Evolutionary conservation across 768 basidiomycete species (phyloP), one percentile per base, ranked within the genome.

Genomic region (Chalciporus sphaerocephalus): DNA sequence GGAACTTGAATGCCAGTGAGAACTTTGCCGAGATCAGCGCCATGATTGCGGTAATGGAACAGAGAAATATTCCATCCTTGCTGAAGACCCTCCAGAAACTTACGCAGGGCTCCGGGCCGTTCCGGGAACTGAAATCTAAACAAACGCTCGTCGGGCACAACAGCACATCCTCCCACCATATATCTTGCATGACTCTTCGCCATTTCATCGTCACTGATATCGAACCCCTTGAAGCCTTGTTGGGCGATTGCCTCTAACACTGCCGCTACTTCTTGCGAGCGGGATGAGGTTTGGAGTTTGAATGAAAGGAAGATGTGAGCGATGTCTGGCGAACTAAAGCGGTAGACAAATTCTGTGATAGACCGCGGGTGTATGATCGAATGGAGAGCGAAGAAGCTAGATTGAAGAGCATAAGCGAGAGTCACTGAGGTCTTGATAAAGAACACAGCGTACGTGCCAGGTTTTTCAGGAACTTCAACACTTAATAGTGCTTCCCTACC

Each of bases 91-190:
- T 83, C 73, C 48, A 99, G 73, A 73, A 98, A 99, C 54, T 87
- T 90, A 34, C 89, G 81, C 46, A 99, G 71, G 4, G 95, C 96
- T 2, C 84, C 86, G 0, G 92, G 94, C 42, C 96, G 73, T 65
- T 99, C 96, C 1, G 96, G 96, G 64, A 99, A 99, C 63, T 95
- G 94, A 61, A 99, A 99, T 62, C 93, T 74, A 64, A 97, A 91
- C 20, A 97, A 59, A 36, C 95, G 78, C 68, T 99, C 96, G 54
- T 97, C 72, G 2, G 82, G 72, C 5, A 95, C 92, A 12, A 69
- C 66, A 34, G 76, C 75, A 48, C 82, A 78, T 2, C 96, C 95
- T 10, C 96, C 96, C 24, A 98, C 83, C 81, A 99, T 87, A 64
- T 97, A 97, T 25, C 95, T 78, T 6, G 84, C 82, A 60, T 99